Evolutionary conservation across 768 basidiomycete species (phyloP).

Genomic region (Xanthoconium stramineum): DNA sequence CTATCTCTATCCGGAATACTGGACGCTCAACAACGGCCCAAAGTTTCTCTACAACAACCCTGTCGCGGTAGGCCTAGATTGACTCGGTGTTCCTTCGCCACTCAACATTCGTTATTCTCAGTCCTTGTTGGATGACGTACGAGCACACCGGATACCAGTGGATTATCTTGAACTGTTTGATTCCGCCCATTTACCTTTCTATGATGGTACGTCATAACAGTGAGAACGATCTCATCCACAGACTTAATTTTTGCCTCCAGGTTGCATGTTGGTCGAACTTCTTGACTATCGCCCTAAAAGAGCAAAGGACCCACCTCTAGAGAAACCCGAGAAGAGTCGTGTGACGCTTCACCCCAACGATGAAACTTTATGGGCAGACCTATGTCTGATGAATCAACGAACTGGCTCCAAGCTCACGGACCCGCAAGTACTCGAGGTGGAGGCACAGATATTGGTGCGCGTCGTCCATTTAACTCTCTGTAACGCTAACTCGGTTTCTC

Average conservation of each 20-base stretch:
- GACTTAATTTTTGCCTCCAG: conserved; percentile 35
- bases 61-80: conserved; percentile 48
- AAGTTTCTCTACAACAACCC: conserved; percentile 82
- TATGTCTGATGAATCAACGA: conserved; percentile 66
- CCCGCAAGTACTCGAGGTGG: conserved; percentile 65
- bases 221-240: neutral
- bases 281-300: conserved; percentile 68
- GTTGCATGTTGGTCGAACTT: conserved; percentile 83
- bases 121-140: conserved; percentile 81
- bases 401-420: conserved; percentile 63
- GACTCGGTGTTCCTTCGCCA: neutral
- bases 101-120: conserved; percentile 28
- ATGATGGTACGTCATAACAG: conserved; percentile 58
- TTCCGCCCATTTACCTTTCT: conserved; percentile 68
- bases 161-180: conserved; percentile 85
- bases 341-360: conserved; percentile 75
- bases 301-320: conserved; percentile 53
- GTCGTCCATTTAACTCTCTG: neutral
- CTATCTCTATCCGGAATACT: conserved; percentile 74
- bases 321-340: conserved; percentile 60
- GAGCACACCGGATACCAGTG: conserved; percentile 78
- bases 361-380: conserved; percentile 77
- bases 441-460: conserved; percentile 69
- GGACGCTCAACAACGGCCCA: conserved; percentile 77
- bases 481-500: conserved; percentile 7